Evolutionary conservation across 768 basidiomycete genomes (phyloP).

Genomic region (Serendipita indica): DNA sequence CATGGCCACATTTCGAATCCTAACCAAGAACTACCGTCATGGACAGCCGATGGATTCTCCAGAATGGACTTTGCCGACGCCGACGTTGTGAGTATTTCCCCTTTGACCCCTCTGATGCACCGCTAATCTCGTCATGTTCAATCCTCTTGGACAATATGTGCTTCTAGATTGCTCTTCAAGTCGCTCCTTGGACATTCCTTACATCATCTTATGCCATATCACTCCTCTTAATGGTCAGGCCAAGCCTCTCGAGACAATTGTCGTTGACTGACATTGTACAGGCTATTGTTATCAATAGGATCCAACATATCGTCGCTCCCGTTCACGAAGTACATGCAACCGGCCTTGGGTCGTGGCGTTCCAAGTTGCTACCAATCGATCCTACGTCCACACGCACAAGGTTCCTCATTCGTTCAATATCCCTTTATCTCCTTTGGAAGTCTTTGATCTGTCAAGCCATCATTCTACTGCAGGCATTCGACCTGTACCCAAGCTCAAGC

Average conservation of each 20-base stretch:
- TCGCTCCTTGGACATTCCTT: conserved; percentile 58
- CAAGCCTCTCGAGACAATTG: conserved; percentile 4
- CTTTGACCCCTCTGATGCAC: too few species aligned
- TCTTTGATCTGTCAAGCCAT: conserved; percentile 43
- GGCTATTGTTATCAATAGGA: conserved; percentile 58
- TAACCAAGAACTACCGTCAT: conserved; percentile 1
- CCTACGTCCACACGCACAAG: conserved; percentile 45
- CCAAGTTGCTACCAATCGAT: conserved; percentile 46
- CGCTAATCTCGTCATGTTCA: too few species aligned
- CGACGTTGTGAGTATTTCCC: conserved; percentile 10
- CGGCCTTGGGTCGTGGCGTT: conserved; percentile 19
- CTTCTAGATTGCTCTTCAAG: too few species aligned
- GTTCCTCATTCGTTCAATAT: conserved; percentile 43
- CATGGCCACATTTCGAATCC: neutral
- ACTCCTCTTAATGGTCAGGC: conserved; percentile 49
- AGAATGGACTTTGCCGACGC: neutral
- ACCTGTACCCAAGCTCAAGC: conserved; percentile 25
- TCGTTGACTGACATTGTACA: conserved; percentile 19
- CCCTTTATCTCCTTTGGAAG: conserved; percentile 44
- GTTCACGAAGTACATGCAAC: conserved; percentile 29
- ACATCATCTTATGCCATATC: conserved; percentile 60
- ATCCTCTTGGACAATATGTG: too few species aligned
- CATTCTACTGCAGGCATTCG: conserved; percentile 43
- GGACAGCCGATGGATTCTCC: neutral
- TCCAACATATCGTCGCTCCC: conserved; percentile 65